Base-by-base conservation (phyloP, 2,329 filamentous ascomycete species). In the Fusarium fracticaudum region DNA sequence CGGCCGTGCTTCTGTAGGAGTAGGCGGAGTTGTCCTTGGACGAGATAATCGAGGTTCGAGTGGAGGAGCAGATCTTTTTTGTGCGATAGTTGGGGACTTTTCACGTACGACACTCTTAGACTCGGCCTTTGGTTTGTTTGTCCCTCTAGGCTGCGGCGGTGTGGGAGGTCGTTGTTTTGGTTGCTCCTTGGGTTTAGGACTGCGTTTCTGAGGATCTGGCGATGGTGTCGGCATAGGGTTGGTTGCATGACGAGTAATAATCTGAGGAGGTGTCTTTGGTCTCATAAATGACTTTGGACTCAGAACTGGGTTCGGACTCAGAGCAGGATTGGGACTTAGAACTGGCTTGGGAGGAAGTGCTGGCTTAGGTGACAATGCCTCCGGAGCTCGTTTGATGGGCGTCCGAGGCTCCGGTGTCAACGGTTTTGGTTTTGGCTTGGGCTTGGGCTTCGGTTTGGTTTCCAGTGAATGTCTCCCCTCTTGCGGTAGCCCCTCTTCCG, bases 81-180 rank as follows among this genome's bases (percentile, higher is more conserved):
- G 69, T 38, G 68, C 64, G 51, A 69, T 58, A 26, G 47, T 22
- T 17, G 44, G 59, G 17, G 60, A 22, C 47, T 59, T 69, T 26
- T 71, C 60, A 17, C 61, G 60, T 3, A 51, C 45, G 26, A 69
- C 55, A 45, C 57, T 62, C 63, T 60, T 70, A 6, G 68, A 58
- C 38, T 73, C 67, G 20, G 37, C 26, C n/a, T 60, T 64, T 24
- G 74, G 64, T 37, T 75, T 78, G 24, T 72, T 75, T 37, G 76
- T 76, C 6, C 79, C 80, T 6, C 82, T 76, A 15, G 81, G 81
- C 47, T 83, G 78, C 6, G 83, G 83, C 3, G 83, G 83, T 22
- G 82, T 81, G 3, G 85, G 84, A 20, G 84, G 79, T 20, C 80
- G 77, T 14, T 76, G 75, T 54, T 66, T 78, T 24, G 62, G 35